These are phyloP conservation scores for Podospora didyma DNA, from an alignment of 495 filamentous ascomycete genomes.

Conservation along the genomic window DNA sequence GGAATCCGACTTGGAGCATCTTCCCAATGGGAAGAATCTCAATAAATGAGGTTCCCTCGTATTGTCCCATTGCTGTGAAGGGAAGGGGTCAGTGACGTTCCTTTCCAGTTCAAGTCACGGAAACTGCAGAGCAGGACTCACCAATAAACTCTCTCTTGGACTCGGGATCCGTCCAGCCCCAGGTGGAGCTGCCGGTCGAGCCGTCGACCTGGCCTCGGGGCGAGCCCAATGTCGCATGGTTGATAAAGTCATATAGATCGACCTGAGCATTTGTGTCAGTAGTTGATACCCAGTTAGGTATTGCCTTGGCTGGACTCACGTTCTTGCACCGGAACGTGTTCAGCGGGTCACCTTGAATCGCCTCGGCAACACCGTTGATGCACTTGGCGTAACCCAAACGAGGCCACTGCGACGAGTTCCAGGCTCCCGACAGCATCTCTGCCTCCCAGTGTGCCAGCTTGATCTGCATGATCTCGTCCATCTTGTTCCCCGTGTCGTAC, in stretches of 20 bases:
- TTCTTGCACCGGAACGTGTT: conserved; percentile 38
- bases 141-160: conserved; percentile 1
- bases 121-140: neutral
- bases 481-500: neutral
- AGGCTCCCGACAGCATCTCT: neutral
- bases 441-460: conserved; percentile 12
- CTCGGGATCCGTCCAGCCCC: conserved; percentile 5
- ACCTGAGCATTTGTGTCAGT: too few species aligned
- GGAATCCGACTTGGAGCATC: conserved; percentile 47
- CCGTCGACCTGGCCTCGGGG: conserved; percentile 51
- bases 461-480: conserved; percentile 11
- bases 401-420: conserved; percentile 3
- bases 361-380: conserved; percentile 40
- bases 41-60: conserved; percentile 38
- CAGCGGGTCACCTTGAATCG: conserved; percentile 32
- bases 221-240: conserved; percentile 2
- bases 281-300: too few species aligned
- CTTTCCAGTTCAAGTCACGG: too few species aligned
- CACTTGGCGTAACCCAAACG: conserved; percentile 21
- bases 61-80: neutral
- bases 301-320: conserved; percentile 1
- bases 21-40: conserved; percentile 43
- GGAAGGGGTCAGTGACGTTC: neutral
- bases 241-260: conserved; percentile 47
- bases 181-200: conserved; percentile 1